Base-by-base conservation (phyloP, 768 basidiomycete species). In the Obba rivulosa region DNA sequence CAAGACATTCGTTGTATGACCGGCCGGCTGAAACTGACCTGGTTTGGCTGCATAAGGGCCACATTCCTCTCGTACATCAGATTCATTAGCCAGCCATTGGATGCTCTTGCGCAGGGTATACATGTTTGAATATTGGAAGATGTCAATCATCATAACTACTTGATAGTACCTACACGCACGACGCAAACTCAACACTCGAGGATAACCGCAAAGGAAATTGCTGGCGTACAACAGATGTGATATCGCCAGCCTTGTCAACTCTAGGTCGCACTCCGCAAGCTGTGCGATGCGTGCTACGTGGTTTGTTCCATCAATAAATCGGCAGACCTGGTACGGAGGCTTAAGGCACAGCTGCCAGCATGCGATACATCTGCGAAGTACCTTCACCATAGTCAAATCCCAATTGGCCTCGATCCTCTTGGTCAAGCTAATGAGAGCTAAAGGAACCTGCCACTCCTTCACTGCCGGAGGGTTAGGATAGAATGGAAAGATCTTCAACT, bases 81-180 rank as follows among this genome's bases (percentile, higher is more conserved):
- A 66, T 61, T 94, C 91, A 43, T 87, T 81, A 13, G 87, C 91
- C 28, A 96, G 79, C 78, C 87, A 91, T 57, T 92, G 84, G 20
- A 96, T 81, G 52, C 83, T 85, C 57, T 87, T 89, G 44, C 87
- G 80, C 22, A 93, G 74, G 0, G 92, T 92, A 62, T 99, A 99
- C 84, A 95, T 92, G 65, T 98, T 98, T 14, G 92, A 92, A 65
- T 87, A 95, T 64, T 96, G 94, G 64, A 99, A 99, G 38, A 98
- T 91, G 69, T 99, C 96, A 46, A 94, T 82, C 53, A 84, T 87
- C 87, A 98, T 92, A 55, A 96, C 83, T 36, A 94, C 92, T 69
- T 96, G 92, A 63, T 98, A 97, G 61, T 92, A 96, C 38, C 92
- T 94, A 54, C 28, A 13, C 28, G 28, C 7, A 21, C 39, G 16